Conservation (phyloP, 768 basidiomycete species). For the Lanmaoa pseudosensibilis region DNA sequence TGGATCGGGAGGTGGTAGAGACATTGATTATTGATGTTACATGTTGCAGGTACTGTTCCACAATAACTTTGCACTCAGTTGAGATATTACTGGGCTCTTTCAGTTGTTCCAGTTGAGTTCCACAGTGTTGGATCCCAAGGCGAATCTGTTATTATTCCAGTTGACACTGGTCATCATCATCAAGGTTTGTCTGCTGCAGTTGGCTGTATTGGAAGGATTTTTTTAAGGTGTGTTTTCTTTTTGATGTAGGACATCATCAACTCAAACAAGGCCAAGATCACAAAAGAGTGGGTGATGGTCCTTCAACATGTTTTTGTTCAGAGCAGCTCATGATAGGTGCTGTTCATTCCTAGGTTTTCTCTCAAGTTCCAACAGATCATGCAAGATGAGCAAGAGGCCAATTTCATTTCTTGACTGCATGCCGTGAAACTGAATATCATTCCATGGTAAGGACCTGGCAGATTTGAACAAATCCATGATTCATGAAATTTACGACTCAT, state of each 20-base stretch:
- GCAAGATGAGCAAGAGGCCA: slow-evolving; percentile 56
- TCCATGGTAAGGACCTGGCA: slow-evolving; percentile 43
- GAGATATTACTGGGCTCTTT: slow-evolving; percentile 61
- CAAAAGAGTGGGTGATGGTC: slow-evolving; percentile 45
- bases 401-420: slow-evolving; percentile 63
- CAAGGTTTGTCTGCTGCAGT: slow-evolving; percentile 39
- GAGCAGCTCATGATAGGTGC: not conserved
- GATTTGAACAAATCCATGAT: not conserved
- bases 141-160: slow-evolving; percentile 58
- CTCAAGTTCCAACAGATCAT: slow-evolving; percentile 64
- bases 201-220: accelerated
- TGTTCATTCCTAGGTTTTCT: slow-evolving; percentile 41
- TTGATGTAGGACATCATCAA: slow-evolving; percentile 59
- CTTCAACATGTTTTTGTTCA: not conserved
- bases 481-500: not conserved
- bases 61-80: slow-evolving; percentile 62
- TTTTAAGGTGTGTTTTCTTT: not conserved
- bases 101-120: slow-evolving; percentile 62
- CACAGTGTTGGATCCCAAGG: slow-evolving; percentile 54
- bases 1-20: too few relatives aligned
- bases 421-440: slow-evolving; percentile 54
- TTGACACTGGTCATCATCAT: slow-evolving; percentile 62
- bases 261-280: slow-evolving; percentile 57
- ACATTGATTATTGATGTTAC: not conserved
- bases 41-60: slow-evolving; percentile 54